phyloP scores from a whole-genome alignment of 1,139 yeast species.

The Saccharomyces hybrid region DNA sequence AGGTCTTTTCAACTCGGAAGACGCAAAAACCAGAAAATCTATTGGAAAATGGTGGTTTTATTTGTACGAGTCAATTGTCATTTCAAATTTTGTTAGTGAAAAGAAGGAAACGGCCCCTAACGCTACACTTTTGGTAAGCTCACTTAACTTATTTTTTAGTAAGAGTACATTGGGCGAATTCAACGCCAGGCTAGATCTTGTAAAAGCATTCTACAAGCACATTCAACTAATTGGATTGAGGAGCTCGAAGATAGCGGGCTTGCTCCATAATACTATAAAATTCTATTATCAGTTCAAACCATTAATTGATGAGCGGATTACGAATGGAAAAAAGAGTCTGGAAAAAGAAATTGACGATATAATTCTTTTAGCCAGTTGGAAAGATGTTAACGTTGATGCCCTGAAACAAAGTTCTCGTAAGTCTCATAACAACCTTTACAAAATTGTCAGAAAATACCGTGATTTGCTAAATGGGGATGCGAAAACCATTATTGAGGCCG shows the following conservation, averaged over 20 bases:
- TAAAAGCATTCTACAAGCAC: slow-evolving; percentile 59
- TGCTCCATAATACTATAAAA: slow-evolving; percentile 53
- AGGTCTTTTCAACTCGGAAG: slow-evolving; percentile 64
- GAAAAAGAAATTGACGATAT: slow-evolving; percentile 81
- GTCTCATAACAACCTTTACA: slow-evolving; percentile 79
- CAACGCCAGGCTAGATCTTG: slow-evolving; percentile 45
- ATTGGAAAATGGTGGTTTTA: slow-evolving; percentile 90
- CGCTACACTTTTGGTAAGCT: slow-evolving; percentile 46
- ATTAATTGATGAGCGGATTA: slow-evolving; percentile 41
- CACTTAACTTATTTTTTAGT: slow-evolving; percentile 68
- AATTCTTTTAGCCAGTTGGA: slow-evolving; percentile 90
- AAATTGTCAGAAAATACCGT: slow-evolving; percentile 77
- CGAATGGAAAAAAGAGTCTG: slow-evolving; percentile 42
- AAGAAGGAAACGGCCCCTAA: slow-evolving; percentile 31
- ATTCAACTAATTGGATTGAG: slow-evolving; percentile 24
- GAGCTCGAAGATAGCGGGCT: slow-evolving; percentile 25
- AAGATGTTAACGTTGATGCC: slow-evolving; percentile 90
- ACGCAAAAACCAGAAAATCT: slow-evolving; percentile 39
- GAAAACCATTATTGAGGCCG: slow-evolving; percentile 51
- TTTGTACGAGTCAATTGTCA: slow-evolving; percentile 61
- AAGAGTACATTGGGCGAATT: slow-evolving; percentile 75
- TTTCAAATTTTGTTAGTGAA: slow-evolving; percentile 25
- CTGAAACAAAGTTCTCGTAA: slow-evolving; percentile 86
- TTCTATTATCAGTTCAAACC: slow-evolving; percentile 62
- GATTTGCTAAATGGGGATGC: slow-evolving; percentile 50